phyloP scores from a whole-genome alignment of 352 stramenopile species.

The Nothophytophthora sp. region DNA sequence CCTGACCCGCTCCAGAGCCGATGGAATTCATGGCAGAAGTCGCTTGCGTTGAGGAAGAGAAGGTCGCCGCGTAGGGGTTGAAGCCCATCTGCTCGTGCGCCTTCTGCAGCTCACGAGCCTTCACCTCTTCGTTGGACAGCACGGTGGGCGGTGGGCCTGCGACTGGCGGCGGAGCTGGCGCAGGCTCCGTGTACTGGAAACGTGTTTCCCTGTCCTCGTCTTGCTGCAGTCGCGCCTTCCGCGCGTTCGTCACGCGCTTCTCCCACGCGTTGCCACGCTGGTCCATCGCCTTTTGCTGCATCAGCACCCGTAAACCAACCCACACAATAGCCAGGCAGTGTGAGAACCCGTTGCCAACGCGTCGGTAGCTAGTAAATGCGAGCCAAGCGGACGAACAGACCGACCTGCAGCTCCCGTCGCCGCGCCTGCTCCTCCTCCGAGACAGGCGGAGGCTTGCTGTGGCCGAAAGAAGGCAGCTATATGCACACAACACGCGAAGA shows the following conservation, averaged over 20 bases:
- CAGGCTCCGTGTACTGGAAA: constrained; percentile 31
- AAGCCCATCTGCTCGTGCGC: constrained; percentile 67
- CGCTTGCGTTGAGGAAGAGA: constrained; percentile 64
- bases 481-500: neutral
- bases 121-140: constrained; percentile 66
- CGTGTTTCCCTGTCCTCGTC: constrained; percentile 50
- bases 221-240: constrained; percentile 49
- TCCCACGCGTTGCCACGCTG: constrained; percentile 65
- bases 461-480: constrained; percentile 47
- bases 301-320: neutral
- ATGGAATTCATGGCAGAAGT: constrained; percentile 60
- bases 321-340: neutral
- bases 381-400: neutral
- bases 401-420: constrained; percentile 64
- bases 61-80: constrained; percentile 70
- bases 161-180: constrained; percentile 4
- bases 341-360: too few species aligned
- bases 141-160: constrained; percentile 20
- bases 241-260: constrained; percentile 60
- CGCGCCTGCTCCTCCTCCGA: constrained; percentile 56
- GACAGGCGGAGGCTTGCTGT: constrained; percentile 34
- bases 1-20: constrained; percentile 7
- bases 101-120: constrained; percentile 54
- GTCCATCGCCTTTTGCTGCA: constrained; percentile 58
- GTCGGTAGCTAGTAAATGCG: neutral